Percentiles rank a stretch among this genome's conserved stretches.
phyloP scores from a whole-genome alignment of 345 rosid species.

The Ceriops tagal region DNA sequence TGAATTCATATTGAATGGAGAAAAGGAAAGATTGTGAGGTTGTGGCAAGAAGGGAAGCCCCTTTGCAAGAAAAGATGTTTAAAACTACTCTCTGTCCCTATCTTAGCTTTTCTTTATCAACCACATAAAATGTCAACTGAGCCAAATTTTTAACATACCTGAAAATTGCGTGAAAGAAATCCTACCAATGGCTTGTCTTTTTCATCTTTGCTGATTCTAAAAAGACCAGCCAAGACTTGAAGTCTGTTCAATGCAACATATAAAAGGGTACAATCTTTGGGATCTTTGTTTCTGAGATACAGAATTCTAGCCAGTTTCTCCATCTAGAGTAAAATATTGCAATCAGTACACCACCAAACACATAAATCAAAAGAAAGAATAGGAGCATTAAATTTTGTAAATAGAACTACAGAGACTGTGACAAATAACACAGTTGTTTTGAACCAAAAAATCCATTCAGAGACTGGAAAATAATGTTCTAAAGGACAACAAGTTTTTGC shows the following conservation, averaged over 20 bases:
- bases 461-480: too few relatives aligned
- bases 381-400: not conserved
- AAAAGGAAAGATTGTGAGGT: not conserved
- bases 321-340: conserved; percentile 48
- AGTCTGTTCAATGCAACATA: conserved; percentile 80
- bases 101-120: too few relatives aligned
- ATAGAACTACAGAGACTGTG: too few relatives aligned
- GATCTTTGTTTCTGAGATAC: conserved; percentile 74
- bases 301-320: conserved; percentile 83
- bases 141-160: conserved; percentile 44
- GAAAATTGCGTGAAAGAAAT: conserved; percentile 89
- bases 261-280: conserved; percentile 85
- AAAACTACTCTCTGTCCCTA: not conserved
- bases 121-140: too few relatives aligned
- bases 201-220: conserved; percentile 82
- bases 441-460: too few relatives aligned
- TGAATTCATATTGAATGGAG: not conserved
- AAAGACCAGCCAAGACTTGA: conserved; percentile 94
- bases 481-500: too few relatives aligned
- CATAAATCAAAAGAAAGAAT: not conserved
- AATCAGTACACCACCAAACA: conserved; percentile 8
- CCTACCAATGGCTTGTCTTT: conserved; percentile 87
- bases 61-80: not conserved
- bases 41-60: not conserved
- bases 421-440: too few relatives aligned